A percentile compares a stretch with the other conserved stretches of the same genome.
Conservation (phyloP, 495 filamentous ascomycete genomes). For the Platismatia glauca region DNA sequence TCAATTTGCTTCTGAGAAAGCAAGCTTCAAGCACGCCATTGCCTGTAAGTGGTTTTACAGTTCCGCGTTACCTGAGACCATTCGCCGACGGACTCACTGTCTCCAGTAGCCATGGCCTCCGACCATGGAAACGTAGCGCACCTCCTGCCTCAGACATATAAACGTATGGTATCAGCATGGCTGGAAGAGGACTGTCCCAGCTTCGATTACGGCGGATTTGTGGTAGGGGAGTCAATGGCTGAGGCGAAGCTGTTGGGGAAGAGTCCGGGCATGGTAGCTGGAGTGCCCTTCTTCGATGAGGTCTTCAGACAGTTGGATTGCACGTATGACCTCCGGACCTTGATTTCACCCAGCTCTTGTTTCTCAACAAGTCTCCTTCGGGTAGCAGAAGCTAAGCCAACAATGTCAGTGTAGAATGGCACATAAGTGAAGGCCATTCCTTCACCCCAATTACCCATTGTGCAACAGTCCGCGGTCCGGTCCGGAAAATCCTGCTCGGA, state of each 20-base stretch:
- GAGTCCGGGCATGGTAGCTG: constrained; percentile 76
- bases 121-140: constrained; percentile 67
- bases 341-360: not conserved
- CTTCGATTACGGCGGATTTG: constrained; percentile 94
- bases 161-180: constrained; percentile 71
- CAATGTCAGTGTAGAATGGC: constrained; percentile 65
- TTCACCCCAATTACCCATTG: constrained; percentile 50
- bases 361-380: not conserved
- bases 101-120: constrained; percentile 41
- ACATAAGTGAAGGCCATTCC: constrained; percentile 62
- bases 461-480: constrained; percentile 81
- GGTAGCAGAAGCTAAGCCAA: not conserved
- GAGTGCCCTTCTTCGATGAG: constrained; percentile 91
- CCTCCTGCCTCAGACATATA: constrained; percentile 78
- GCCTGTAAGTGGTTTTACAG: not conserved
- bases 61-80: not conserved
- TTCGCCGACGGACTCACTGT: not conserved
- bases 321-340: constrained; percentile 39
- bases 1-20: not conserved
- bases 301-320: constrained; percentile 86
- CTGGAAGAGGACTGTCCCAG: constrained; percentile 91
- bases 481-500: constrained; percentile 76
- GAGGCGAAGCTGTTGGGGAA: constrained; percentile 87
- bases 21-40: not conserved
- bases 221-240: constrained; percentile 70